phyloP scores from a whole-genome alignment of 306 rosid genomes.

The Medicago ruthenica region DNA sequence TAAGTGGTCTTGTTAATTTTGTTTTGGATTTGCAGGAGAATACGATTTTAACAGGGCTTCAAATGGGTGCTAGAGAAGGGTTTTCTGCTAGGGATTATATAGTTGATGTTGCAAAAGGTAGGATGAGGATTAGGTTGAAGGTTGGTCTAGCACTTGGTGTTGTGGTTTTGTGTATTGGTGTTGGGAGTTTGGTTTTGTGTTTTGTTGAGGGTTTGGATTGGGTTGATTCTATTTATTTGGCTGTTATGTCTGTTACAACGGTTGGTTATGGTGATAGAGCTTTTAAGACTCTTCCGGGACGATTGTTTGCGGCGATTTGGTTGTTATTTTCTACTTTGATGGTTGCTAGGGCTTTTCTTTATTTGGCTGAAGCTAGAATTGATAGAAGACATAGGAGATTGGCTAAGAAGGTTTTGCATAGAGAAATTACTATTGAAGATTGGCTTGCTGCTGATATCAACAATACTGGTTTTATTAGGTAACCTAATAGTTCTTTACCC shows the following conservation, averaged over 20 bases:
- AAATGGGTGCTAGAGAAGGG: slow-evolving; percentile 48
- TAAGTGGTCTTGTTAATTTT: slow-evolving; percentile 77
- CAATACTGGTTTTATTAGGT: slow-evolving; percentile 79
- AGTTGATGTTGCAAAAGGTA: slow-evolving; percentile 80
- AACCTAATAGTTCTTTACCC: neutral
- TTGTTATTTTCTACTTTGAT: slow-evolving; percentile 76
- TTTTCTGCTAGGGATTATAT: slow-evolving; percentile 70
- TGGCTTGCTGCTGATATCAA: slow-evolving; percentile 80
- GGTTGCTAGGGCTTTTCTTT: slow-evolving; percentile 81
- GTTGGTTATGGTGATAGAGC: slow-evolving; percentile 89
- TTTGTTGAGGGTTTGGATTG: slow-evolving; percentile 66
- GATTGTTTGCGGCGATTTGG: slow-evolving; percentile 81
- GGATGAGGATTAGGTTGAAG: slow-evolving; percentile 86
- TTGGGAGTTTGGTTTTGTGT: slow-evolving; percentile 67
- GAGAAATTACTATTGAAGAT: slow-evolving; percentile 79
- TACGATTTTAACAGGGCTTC: slow-evolving; percentile 58
- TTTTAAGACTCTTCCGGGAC: slow-evolving; percentile 68
- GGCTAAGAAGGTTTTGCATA: slow-evolving; percentile 69
- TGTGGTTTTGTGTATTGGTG: slow-evolving; percentile 74
- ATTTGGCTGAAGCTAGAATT: slow-evolving; percentile 80
- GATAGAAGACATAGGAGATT: slow-evolving; percentile 70
- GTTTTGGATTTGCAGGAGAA: slow-evolving; percentile 77
- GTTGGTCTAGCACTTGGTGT: slow-evolving; percentile 88
- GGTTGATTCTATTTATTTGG: slow-evolving; percentile 73
- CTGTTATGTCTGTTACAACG: slow-evolving; percentile 85